Evolutionary conservation across 805 yeast species (phyloP).

Genomic region (Wickerhamiella slavikovae): DNA sequence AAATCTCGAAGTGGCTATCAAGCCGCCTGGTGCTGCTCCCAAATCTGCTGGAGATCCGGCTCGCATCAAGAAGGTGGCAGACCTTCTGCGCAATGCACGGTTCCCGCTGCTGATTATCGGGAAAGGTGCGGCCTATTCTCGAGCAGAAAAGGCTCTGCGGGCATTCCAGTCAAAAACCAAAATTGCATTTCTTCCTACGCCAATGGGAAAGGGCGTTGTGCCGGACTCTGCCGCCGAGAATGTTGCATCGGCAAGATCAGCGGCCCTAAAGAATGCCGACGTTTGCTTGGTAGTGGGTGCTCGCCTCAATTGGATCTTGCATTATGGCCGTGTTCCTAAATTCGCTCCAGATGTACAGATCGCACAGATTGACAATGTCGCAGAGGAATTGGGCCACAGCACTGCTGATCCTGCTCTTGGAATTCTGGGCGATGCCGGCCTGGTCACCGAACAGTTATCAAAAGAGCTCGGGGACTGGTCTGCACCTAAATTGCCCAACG

Average conservation of each 20-base stretch:
- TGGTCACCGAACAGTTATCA: constrained; percentile 21
- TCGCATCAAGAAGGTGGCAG: constrained; percentile 20
- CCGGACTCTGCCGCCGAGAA: constrained; percentile 29
- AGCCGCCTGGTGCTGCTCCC: constrained; percentile 19
- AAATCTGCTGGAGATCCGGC: constrained; percentile 19
- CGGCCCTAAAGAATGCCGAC: constrained; percentile 36
- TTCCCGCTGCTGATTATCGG: constrained; percentile 41
- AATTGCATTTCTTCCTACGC: constrained; percentile 47
- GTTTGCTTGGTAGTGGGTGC: constrained; percentile 43
- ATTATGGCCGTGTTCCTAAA: constrained; percentile 39
- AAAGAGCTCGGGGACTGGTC: constrained; percentile 17
- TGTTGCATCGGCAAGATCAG: constrained; percentile 42
- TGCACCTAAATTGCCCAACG: constrained; percentile 17
- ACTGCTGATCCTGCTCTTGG: constrained; percentile 22
- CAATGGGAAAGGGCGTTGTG: constrained; percentile 61
- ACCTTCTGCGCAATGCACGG: constrained; percentile 18
- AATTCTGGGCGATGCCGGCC: constrained; percentile 33
- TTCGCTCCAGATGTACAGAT: constrained; percentile 26
- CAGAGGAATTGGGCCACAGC: constrained; percentile 33
- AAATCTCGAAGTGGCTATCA: constrained; percentile 1
- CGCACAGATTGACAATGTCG: constrained; percentile 34
- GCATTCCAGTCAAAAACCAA: constrained; percentile 23
- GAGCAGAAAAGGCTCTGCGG: constrained; percentile 22
- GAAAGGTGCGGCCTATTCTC: constrained; percentile 37
- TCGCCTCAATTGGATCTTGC: constrained; percentile 54